Percentiles rank a stretch among this genome's conserved stretches.
phyloP scores from a whole-genome alignment of 2,329 filamentous ascomycete genomes.

The Tolypocladium paradoxum region DNA sequence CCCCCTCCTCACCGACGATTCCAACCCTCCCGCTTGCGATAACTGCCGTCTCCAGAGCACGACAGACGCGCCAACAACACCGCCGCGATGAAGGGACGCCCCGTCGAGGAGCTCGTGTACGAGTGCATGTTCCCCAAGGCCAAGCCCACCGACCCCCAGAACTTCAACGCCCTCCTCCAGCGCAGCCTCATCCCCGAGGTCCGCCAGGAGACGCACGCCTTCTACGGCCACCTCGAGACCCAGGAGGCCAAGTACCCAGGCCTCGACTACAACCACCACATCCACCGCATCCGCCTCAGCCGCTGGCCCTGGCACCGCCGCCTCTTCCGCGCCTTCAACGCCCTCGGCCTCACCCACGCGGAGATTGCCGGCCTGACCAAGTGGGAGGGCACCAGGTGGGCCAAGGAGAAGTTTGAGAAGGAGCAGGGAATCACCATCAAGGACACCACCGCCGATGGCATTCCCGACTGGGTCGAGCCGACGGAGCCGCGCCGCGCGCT shows the following conservation, averaged over 20 bases:
- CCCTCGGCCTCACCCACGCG: conserved; percentile 52
- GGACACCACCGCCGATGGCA: conserved; percentile 62
- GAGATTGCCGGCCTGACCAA: conserved; percentile 66
- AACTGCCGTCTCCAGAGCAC: background rate
- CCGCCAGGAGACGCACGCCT: conserved; percentile 65
- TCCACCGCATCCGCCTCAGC: conserved; percentile 66
- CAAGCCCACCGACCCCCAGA: conserved; percentile 55
- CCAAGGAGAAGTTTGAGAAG: conserved; percentile 67
- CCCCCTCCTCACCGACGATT: background rate
- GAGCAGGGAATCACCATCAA: conserved; percentile 60
- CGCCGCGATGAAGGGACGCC: conserved; percentile 56
- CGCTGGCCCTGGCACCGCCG: conserved; percentile 68
- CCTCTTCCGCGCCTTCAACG: conserved; percentile 67
- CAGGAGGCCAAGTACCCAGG: conserved; percentile 74
- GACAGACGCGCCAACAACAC: background rate
- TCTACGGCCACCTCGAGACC: conserved; percentile 70
- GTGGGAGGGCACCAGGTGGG: conserved; percentile 79
- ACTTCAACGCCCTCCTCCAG: conserved; percentile 59
- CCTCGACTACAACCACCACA: conserved; percentile 63
- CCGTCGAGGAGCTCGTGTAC: conserved; percentile 64
- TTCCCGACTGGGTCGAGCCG: conserved; percentile 42
- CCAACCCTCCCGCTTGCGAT: background rate
- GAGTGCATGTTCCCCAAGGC: conserved; percentile 62
- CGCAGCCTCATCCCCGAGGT: conserved; percentile 66
- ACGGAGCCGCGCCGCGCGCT: background rate